Percentiles rank a stretch among this genome's conserved stretches.
These are phyloP conservation scores for Blastobotrys aristatus DNA, from an alignment of 1,139 yeast species.

Conservation along the genomic window DNA sequence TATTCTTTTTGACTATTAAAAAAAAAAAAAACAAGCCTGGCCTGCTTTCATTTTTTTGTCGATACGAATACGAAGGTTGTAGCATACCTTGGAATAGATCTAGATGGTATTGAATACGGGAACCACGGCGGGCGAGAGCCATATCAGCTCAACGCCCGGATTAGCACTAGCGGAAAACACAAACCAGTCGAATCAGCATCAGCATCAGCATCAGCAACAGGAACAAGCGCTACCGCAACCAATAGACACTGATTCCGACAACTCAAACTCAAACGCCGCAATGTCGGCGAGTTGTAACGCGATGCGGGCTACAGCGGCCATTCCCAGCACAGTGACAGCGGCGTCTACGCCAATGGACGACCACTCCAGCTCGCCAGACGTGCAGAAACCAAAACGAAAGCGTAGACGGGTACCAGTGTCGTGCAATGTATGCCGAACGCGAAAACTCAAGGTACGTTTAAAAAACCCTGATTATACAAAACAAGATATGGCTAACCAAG, in stretches of 20 bases:
- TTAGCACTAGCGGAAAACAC: too few relatives aligned
- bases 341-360: too few relatives aligned
- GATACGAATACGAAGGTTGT: too few relatives aligned
- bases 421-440: conserved; percentile 24
- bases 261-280: background rate
- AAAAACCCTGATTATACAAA: too few relatives aligned
- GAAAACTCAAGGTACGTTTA: conserved; percentile 21
- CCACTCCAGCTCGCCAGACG: background rate
- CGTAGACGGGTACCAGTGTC: conserved; percentile 24
- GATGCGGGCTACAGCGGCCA: too few relatives aligned
- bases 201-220: background rate
- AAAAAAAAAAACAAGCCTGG: too few relatives aligned
- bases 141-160: too few relatives aligned
- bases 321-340: too few relatives aligned
- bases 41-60: too few relatives aligned
- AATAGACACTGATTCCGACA: background rate
- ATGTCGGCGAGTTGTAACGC: background rate
- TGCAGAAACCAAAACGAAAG: conserved; percentile 10
- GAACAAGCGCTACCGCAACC: background rate
- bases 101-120: background rate
- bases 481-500: background rate
- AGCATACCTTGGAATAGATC: too few relatives aligned
- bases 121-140: background rate
- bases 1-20: background rate
- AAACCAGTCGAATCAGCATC: background rate